Evolutionary conservation across 495 filamentous ascomycete genomes (phyloP).

Genomic region (Tricharina praecox): DNA sequence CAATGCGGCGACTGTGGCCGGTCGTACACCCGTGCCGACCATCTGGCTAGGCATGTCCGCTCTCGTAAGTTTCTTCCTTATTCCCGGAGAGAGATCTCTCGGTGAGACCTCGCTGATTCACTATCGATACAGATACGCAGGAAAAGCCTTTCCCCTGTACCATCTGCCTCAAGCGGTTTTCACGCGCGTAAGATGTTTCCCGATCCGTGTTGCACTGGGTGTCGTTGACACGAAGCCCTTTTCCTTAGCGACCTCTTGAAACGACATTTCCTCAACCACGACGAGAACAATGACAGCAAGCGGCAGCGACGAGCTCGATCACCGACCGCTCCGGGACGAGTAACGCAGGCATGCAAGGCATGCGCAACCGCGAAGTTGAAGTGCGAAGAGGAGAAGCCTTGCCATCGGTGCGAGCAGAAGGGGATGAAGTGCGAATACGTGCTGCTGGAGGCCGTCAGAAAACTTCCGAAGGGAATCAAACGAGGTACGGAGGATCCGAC

Average conservation of each 20-base stretch:
- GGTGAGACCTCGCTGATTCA: background rate
- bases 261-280: conserved; percentile 38
- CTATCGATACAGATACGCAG: conserved; percentile 30
- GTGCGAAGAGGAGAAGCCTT: conserved; percentile 34
- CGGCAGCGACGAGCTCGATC: conserved; percentile 33
- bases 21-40: conserved; percentile 39
- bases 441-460: background rate
- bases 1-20: conserved; percentile 40
- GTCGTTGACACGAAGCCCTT: background rate
- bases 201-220: no score
- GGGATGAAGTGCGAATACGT: conserved; percentile 1
- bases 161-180: conserved; percentile 39
- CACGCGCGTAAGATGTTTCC: conserved; percentile 30
- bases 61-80: conserved; percentile 27
- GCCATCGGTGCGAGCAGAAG: conserved; percentile 5
- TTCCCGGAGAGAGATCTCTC: background rate
- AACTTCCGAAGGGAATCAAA: background rate
- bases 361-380: conserved; percentile 39
- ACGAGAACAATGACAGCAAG: conserved; percentile 30
- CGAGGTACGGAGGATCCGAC: background rate
- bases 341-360: conserved; percentile 38
- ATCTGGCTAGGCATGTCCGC: conserved; percentile 40
- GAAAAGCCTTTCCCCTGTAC: conserved; percentile 37
- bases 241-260: conserved; percentile 33
- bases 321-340: conserved; percentile 30